These are phyloP conservation scores for Umbelopsis vinacea DNA, from an alignment of 192 early-diverging fungal species.

Conservation along the genomic window DNA sequence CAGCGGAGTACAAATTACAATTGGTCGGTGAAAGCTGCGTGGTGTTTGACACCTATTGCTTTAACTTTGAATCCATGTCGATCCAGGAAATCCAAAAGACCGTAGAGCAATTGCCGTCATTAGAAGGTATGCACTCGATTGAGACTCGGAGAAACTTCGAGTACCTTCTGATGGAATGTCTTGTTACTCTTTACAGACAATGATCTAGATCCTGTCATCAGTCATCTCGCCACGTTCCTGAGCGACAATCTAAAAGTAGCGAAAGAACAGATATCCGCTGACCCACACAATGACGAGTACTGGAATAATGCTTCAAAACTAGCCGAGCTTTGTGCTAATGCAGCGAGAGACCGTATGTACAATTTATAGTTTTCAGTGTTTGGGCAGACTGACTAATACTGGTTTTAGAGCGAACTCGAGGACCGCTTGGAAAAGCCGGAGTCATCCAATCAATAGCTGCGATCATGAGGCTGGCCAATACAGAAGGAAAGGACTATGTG, in stretches of 20 bases:
- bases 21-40: too few species aligned
- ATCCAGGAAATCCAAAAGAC: background rate
- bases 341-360: background rate
- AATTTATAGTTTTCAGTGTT: background rate
- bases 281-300: background rate
- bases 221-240: background rate
- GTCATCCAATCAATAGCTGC: constrained; percentile 43
- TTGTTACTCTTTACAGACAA: background rate
- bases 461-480: constrained; percentile 36
- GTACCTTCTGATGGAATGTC: background rate
- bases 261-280: background rate
- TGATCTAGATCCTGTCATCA: background rate
- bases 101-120: background rate
- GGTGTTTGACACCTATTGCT: background rate
- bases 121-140: background rate
- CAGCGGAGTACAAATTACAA: too few species aligned
- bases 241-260: background rate
- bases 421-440: constrained; percentile 48
- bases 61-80: constrained; percentile 11
- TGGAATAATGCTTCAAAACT: background rate
- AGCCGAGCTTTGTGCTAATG: constrained; percentile 9
- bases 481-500: constrained; percentile 22
- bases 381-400: background rate
- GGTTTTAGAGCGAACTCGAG: constrained; percentile 41
- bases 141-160: background rate